These are phyloP conservation scores for Teratosphaeria viscida DNA, from an alignment of 2,329 filamentous ascomycete species.

Conservation along the genomic window DNA sequence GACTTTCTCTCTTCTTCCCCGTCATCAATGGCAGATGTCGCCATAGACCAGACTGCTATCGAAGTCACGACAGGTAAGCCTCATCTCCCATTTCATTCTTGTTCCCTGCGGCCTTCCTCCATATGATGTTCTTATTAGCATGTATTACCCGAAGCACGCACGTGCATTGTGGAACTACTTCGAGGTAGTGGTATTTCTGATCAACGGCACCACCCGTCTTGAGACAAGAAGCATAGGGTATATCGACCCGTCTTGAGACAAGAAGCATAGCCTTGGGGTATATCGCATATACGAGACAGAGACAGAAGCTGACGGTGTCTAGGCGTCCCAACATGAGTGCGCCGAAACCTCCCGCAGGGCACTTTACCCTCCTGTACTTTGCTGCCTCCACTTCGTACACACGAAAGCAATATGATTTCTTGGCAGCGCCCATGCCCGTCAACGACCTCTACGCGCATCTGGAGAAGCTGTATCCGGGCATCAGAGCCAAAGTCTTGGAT, in stretches of 20 bases:
- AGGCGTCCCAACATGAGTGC: constrained; percentile 24
- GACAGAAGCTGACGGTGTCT: background rate
- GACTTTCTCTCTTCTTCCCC: background rate
- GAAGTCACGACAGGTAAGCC: background rate
- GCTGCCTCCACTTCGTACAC: constrained; percentile 64
- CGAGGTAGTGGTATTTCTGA: constrained; percentile 4
- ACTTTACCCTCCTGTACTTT: constrained; percentile 77
- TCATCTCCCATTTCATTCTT: background rate
- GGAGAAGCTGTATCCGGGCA: constrained; percentile 60
- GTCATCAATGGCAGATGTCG: background rate
- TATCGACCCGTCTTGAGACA: background rate
- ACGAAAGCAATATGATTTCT: constrained; percentile 51
- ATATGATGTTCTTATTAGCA: constrained; percentile 31
- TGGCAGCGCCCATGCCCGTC: constrained; percentile 57
- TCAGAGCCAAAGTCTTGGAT: constrained; percentile 55
- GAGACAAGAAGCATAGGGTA: background rate
- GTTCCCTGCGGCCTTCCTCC: background rate
- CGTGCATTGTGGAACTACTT: constrained; percentile 11
- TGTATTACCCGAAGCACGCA: constrained; percentile 38
- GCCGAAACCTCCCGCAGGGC: constrained; percentile 45
- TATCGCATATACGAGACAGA: background rate
- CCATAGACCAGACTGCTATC: background rate
- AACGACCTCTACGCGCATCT: constrained; percentile 54
- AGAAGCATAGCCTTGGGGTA: background rate
- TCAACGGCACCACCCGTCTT: background rate